Percentiles rank a stretch among this genome's conserved stretches.
Evolutionary conservation across 2,329 filamentous ascomycete genomes (phyloP).

Genomic region (Neofusicoccum umdonicola): DNA sequence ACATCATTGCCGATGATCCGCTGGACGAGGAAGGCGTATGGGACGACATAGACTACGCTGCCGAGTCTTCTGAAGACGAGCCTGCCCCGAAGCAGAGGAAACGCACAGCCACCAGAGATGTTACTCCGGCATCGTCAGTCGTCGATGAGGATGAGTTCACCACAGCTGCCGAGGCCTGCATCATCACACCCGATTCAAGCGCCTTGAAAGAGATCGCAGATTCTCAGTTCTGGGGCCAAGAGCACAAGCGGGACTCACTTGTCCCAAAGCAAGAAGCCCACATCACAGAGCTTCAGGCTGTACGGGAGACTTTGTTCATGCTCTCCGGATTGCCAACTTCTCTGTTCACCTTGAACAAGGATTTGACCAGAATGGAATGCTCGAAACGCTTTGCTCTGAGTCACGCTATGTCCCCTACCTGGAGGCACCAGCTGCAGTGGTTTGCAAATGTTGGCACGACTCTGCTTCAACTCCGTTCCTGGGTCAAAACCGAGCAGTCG

Average conservation of each 20-base stretch:
- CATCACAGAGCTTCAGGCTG: slow-evolving; percentile 68
- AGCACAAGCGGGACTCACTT: slow-evolving; percentile 13
- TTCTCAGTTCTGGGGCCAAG: slow-evolving; percentile 49
- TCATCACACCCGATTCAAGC: slow-evolving; percentile 29
- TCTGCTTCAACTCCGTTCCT: slow-evolving; percentile 50
- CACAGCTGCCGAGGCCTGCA: slow-evolving; percentile 31
- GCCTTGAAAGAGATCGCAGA: slow-evolving; percentile 40
- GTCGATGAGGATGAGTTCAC: slow-evolving; percentile 36
- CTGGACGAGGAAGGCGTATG: slow-evolving; percentile 69
- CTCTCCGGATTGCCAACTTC: slow-evolving; percentile 74
- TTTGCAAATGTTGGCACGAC: slow-evolving; percentile 50
- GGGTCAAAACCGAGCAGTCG: slow-evolving; percentile 38
- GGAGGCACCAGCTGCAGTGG: slow-evolving; percentile 41
- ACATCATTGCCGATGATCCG: slow-evolving; percentile 74
- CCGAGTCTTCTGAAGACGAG: slow-evolving; percentile 65
- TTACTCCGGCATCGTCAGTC: slow-evolving; percentile 35
- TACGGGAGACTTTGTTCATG: slow-evolving; percentile 83
- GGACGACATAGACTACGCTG: slow-evolving; percentile 65
- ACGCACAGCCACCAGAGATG: slow-evolving; percentile 22
- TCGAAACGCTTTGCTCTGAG: slow-evolving; percentile 33
- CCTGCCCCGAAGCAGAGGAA: slow-evolving; percentile 31
- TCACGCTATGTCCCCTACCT: slow-evolving; percentile 34
- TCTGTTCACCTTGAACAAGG: slow-evolving; percentile 55
- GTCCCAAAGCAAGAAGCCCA: slow-evolving; percentile 18
- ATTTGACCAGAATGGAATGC: slow-evolving; percentile 21